A percentile compares a stretch with the other conserved stretches of the same genome.
Conservation (phyloP, 148 eudicot genomes). For the Fagopyrum homotropicum region DNA sequence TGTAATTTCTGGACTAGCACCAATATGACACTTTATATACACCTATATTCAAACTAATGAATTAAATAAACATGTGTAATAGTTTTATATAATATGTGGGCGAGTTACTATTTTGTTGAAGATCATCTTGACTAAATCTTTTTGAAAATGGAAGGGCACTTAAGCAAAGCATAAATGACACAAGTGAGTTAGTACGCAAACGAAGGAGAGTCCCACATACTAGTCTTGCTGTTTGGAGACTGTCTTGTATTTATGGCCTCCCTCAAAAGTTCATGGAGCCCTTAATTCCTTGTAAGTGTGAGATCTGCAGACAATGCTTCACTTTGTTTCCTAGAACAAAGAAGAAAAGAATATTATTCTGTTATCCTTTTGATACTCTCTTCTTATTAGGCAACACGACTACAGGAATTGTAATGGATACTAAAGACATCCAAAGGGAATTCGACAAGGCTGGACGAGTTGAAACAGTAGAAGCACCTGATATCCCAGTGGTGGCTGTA, state of each 20-base stretch:
- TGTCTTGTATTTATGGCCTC: constrained; percentile 27
- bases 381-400: background rate
- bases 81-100: background rate
- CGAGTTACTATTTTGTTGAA: background rate
- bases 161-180: constrained; percentile 38
- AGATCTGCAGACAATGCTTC: background rate
- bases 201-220: constrained; percentile 44
- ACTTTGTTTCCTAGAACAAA: background rate
- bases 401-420: constrained; percentile 6
- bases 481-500: constrained; percentile 10
- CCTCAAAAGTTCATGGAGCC: constrained; percentile 49
- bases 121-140: background rate
- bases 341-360: background rate
- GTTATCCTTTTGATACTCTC: constrained; percentile 2
- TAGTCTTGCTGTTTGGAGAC: constrained; percentile 38
- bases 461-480: constrained; percentile 20
- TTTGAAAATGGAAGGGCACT: constrained; percentile 38
- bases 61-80: background rate
- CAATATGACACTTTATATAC: background rate
- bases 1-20: background rate
- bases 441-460: background rate
- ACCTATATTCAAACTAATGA: background rate
- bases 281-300: constrained; percentile 50
- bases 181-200: constrained; percentile 53
- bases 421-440: background rate